Evolutionary conservation across 1,139 yeast species (phyloP), one percentile per base, ranked within the genome.

Genomic region (Scheffersomyces illinoinensis): DNA sequence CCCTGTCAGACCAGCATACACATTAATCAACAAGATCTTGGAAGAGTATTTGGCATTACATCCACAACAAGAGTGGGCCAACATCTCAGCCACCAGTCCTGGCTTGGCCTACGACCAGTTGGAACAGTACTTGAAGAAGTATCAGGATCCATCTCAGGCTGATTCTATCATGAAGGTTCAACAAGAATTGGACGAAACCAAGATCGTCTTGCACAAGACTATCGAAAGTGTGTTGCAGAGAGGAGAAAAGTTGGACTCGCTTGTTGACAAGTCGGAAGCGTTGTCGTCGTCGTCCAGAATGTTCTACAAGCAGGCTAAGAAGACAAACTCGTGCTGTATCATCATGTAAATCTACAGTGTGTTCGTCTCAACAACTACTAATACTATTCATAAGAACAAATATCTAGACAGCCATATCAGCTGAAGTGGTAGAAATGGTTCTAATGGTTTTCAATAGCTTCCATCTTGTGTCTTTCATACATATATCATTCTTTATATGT

Each of bases 1-100:
- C 75, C 99, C 99, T 1, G 93, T 91, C 21, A 85, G 99, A 71
- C 98, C 98, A n/a, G 99, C 98, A 0, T 95, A 92, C 76, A 90
- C 98, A 2, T 81, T 95, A 64, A 84, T 95, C 69, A 95, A 93
- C 83, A 95, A 93, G 78, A 80, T 95, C 23, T 82, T 93, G 68
- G 99, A 95, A 68, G 98, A 95, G 74, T 95, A 92, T 75, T 79
- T 93, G 61, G 83, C 93, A 33, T 87, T 90, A 63, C 96, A 91
- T 74, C 97, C 97, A 7, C 83, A 86, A 56, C 72, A 76, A 46
- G 87, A 88, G 63, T 93, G 98, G 97, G 75, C 75, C 57, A 73
- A 76, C 57, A 79, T 86, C 23, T 73, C 84, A 3, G 86, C 82
- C 65, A 78, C 91, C 7, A 79, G 80, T 56, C 63, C 79, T 10